A percentile compares a stretch with the other conserved stretches of the same genome.
Conservation (phyloP, 352 stramenopile genomes). For the Pythium graminicola region DNA sequence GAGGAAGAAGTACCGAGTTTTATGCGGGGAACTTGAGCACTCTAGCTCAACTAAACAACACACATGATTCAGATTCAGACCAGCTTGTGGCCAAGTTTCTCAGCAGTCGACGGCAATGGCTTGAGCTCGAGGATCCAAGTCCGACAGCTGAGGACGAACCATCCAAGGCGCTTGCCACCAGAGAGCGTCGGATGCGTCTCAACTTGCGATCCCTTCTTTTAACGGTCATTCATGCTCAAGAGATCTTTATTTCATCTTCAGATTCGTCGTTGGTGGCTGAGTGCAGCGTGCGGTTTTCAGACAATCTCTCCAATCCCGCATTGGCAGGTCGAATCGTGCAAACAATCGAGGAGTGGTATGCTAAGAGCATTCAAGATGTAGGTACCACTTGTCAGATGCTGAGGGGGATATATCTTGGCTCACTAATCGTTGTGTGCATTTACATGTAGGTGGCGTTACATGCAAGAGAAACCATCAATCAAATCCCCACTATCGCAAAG, state of each 20-base stretch:
- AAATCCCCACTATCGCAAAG: constrained; percentile 47
- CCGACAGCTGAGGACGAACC: constrained; percentile 3
- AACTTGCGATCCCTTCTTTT: constrained; percentile 55
- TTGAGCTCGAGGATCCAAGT: constrained; percentile 21
- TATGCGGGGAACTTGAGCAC: constrained; percentile 63
- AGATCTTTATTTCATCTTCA: constrained; percentile 40
- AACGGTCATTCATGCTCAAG: constrained; percentile 46
- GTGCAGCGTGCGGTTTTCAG: background rate
- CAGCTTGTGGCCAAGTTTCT: constrained; percentile 46
- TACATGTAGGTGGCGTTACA: constrained; percentile 42
- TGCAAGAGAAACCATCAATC: constrained; percentile 38
- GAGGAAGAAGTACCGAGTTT: constrained; percentile 47
- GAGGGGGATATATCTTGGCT: too few species aligned
- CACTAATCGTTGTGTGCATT: too few species aligned
- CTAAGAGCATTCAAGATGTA: constrained; percentile 6
- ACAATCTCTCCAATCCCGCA: background rate
- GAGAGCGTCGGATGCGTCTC: constrained; percentile 36
- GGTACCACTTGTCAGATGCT: too few species aligned
- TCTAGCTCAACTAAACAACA: constrained; percentile 32
- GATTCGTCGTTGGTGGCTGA: background rate
- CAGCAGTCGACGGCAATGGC: constrained; percentile 45
- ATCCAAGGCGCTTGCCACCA: constrained; percentile 7
- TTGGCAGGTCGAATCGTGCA: background rate
- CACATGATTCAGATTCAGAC: constrained; percentile 23
- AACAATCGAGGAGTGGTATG: constrained; percentile 12